Evolutionary conservation across 1,284 basidiomycete genomes (phyloP).

Genomic region (Rhodotorula sp.): DNA sequence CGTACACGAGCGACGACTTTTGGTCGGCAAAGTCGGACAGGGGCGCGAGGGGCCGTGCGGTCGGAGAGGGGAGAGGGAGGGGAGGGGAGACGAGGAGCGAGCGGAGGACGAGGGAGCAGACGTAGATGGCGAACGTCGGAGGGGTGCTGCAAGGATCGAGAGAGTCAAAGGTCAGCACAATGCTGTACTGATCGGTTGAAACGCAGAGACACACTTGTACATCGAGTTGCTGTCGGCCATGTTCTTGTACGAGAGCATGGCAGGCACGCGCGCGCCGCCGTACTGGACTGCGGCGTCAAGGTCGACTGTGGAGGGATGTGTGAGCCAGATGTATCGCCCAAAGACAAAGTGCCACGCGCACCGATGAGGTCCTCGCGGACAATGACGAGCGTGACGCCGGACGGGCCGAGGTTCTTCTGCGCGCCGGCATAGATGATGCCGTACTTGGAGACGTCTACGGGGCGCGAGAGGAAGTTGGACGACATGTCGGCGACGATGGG

Average conservation of each 20-base stretch:
- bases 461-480: slow-evolving; percentile 95
- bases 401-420: slow-evolving; percentile 98
- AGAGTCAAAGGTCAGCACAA: too few species aligned
- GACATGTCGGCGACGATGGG: slow-evolving; percentile 95
- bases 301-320: slow-evolving; percentile 58
- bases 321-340: neutral
- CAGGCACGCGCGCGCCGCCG: slow-evolving; percentile 68
- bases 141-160: slow-evolving; percentile 63
- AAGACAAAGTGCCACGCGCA: neutral
- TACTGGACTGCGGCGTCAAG: slow-evolving; percentile 78
- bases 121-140: slow-evolving; percentile 88
- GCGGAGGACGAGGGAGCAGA: slow-evolving; percentile 81
- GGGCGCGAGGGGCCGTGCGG: slow-evolving; percentile 69
- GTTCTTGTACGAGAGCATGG: slow-evolving; percentile 82
- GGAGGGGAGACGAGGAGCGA: slow-evolving; percentile 57
- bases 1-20: slow-evolving; percentile 77
- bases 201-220: slow-evolving; percentile 71
- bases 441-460: slow-evolving; percentile 82
- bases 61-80: slow-evolving; percentile 45
- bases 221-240: slow-evolving; percentile 76
- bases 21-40: slow-evolving; percentile 67
- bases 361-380: slow-evolving; percentile 83
- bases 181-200: too few species aligned
- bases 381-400: slow-evolving; percentile 89
- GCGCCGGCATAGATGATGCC: slow-evolving; percentile 95